phyloP scores from a whole-genome alignment of 1,284 basidiomycete genomes.

The Termitomyces sp. region DNA sequence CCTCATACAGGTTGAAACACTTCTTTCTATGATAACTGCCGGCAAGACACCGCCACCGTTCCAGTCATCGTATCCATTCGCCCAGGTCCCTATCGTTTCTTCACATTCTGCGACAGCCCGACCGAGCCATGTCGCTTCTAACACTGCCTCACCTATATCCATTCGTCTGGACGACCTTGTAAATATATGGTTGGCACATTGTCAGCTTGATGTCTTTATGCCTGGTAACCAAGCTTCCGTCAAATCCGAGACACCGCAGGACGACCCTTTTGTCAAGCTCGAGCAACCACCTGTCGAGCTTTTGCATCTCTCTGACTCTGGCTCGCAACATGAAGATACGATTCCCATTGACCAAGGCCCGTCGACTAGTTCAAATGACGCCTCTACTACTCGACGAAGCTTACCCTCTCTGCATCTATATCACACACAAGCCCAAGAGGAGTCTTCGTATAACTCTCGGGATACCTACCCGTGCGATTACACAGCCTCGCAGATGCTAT shows the following conservation, averaged over 20 bases:
- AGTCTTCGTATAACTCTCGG: neutral
- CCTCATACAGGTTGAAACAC: slow-evolving; percentile 52
- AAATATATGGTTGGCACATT: slow-evolving; percentile 46
- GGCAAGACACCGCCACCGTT: slow-evolving; percentile 34
- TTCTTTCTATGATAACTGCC: slow-evolving; percentile 44
- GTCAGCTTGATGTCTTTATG: slow-evolving; percentile 15
- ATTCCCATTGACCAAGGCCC: slow-evolving; percentile 11
- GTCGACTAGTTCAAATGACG: neutral
- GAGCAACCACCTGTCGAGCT: slow-evolving; percentile 37
- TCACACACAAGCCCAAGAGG: slow-evolving; percentile 1
- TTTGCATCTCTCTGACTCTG: slow-evolving; percentile 14
- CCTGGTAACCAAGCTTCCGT: slow-evolving; percentile 8
- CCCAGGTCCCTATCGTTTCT: slow-evolving; percentile 16
- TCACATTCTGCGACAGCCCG: slow-evolving; percentile 14
- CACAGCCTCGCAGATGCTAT: neutral
- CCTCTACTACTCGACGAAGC: slow-evolving; percentile 1
- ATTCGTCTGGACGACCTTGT: slow-evolving; percentile 52
- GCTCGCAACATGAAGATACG: slow-evolving; percentile 6
- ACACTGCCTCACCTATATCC: slow-evolving; percentile 45
- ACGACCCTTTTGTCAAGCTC: slow-evolving; percentile 36
- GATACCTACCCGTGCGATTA: neutral
- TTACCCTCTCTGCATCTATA: slow-evolving; percentile 16
- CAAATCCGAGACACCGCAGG: slow-evolving; percentile 4
- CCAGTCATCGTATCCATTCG: slow-evolving; percentile 29
- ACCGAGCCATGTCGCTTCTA: slow-evolving; percentile 26